A percentile compares a stretch with the other conserved stretches of the same genome.
These are phyloP conservation scores for Trichophyton verrucosum DNA, from an alignment of 2,329 filamentous ascomycete species.

Conservation along the genomic window DNA sequence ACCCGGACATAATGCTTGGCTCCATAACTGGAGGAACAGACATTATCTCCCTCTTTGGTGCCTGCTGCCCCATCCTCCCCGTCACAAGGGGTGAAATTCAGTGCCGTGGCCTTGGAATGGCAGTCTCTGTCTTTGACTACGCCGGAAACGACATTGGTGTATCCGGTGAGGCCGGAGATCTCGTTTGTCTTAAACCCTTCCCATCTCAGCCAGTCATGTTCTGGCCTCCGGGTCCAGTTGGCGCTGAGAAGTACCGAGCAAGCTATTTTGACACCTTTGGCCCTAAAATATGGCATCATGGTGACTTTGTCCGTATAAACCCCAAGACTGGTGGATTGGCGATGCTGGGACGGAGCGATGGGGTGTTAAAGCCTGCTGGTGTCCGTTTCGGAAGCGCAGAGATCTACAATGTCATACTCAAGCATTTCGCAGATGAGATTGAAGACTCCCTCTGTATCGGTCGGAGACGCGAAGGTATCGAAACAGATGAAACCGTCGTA, in stretches of 20 bases:
- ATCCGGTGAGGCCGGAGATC: slow-evolving; percentile 63
- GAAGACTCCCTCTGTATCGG: slow-evolving; percentile 85
- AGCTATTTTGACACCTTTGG: slow-evolving; percentile 82
- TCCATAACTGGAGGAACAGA: slow-evolving; percentile 95
- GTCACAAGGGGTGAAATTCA: slow-evolving; percentile 65
- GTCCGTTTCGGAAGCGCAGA: slow-evolving; percentile 88
- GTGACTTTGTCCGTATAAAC: slow-evolving; percentile 72
- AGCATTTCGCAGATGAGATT: slow-evolving; percentile 65
- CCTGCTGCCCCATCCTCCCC: slow-evolving; percentile 63
- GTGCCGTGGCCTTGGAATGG: slow-evolving; percentile 66
- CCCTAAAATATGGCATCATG: slow-evolving; percentile 69
- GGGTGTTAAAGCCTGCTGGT: slow-evolving; percentile 81
- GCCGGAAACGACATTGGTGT: slow-evolving; percentile 46
- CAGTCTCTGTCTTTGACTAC: slow-evolving; percentile 47
- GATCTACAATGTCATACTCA: slow-evolving; percentile 87
- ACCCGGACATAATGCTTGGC: slow-evolving; percentile 65
- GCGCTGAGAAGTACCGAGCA: slow-evolving; percentile 62
- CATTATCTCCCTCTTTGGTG: slow-evolving; percentile 89
- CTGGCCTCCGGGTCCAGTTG: slow-evolving; percentile 54
- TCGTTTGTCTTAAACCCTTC: slow-evolving; percentile 78
- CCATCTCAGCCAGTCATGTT: slow-evolving; percentile 85
- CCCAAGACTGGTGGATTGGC: slow-evolving; percentile 61
- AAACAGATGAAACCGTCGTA: slow-evolving; percentile 75
- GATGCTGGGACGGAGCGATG: slow-evolving; percentile 88
- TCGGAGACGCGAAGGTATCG: slow-evolving; percentile 52